A percentile compares a stretch with the other conserved stretches of the same genome.
phyloP scores from a whole-genome alignment of 768 basidiomycete species.

The Symmetrospora coprosmae region DNA sequence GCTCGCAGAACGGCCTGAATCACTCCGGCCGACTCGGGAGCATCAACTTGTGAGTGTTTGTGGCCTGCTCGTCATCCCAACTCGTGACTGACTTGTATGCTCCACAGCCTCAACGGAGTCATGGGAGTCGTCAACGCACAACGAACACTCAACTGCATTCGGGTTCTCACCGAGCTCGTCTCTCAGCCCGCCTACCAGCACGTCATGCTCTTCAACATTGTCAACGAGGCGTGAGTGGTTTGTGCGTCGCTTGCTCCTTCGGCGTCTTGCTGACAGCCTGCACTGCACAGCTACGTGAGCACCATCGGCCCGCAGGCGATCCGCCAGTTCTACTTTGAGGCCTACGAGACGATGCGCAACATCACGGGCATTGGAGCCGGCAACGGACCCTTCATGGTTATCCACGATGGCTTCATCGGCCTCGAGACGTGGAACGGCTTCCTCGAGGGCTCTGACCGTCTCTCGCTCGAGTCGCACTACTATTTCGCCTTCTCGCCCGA shows the following conservation, averaged over 20 bases:
- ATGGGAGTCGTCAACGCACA: constrained; percentile 95
- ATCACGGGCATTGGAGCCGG: constrained; percentile 62
- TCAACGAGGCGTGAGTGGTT: constrained; percentile 50
- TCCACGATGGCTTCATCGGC: constrained; percentile 74
- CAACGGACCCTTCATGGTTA: constrained; percentile 59
- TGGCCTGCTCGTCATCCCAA: constrained; percentile 41
- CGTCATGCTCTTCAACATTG: constrained; percentile 68
- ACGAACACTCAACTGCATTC: constrained; percentile 72
- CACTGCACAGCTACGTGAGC: not conserved
- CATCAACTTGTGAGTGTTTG: constrained; percentile 60
- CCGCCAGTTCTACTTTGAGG: constrained; percentile 55
- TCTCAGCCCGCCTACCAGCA: constrained; percentile 72
- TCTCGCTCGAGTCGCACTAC: constrained; percentile 60
- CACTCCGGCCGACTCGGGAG: constrained; percentile 75
- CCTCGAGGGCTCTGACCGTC: constrained; percentile 65
- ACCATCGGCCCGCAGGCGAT: constrained; percentile 11
- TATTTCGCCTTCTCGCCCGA: constrained; percentile 29
- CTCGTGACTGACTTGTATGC: not conserved
- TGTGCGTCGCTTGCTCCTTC: constrained; percentile 43
- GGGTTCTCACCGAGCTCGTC: constrained; percentile 81
- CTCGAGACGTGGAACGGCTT: constrained; percentile 55
- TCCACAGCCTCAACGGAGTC: constrained; percentile 38
- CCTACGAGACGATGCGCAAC: constrained; percentile 63
- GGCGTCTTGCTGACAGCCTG: not conserved
- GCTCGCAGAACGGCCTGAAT: constrained; percentile 71